Evolutionary conservation across 352 stramenopile species (phyloP).

Genomic region (Globisporangium iwayamae): DNA sequence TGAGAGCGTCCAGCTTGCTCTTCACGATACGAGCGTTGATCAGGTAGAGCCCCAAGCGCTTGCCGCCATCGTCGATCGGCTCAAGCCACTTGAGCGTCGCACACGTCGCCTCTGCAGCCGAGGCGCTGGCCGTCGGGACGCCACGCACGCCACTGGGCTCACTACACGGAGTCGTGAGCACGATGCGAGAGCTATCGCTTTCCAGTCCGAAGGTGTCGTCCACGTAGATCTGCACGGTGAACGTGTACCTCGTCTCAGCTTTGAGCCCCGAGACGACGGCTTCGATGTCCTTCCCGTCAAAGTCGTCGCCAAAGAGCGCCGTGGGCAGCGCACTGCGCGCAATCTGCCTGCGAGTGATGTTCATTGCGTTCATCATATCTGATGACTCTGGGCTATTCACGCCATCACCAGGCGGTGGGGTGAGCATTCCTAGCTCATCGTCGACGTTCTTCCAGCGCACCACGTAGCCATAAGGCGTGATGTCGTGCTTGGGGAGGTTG

Average conservation of each 20-base stretch:
- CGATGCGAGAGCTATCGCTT: conserved; percentile 47
- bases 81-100: conserved; percentile 55
- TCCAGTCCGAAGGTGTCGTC: conserved; percentile 44
- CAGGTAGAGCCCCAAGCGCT: conserved; percentile 39
- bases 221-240: conserved; percentile 66
- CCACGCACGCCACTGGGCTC: conserved; percentile 38
- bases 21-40: conserved; percentile 23
- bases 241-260: conserved; percentile 63
- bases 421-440: neutral
- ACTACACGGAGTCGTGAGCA: conserved; percentile 37
- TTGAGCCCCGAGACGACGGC: conserved; percentile 41
- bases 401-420: neutral
- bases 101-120: conserved; percentile 25
- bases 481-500: conserved; percentile 53
- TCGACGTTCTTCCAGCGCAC: conserved; percentile 43
- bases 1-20: conserved; percentile 6
- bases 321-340: conserved; percentile 60
- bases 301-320: conserved; percentile 67
- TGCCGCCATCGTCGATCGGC: conserved; percentile 50
- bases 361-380: conserved; percentile 22
- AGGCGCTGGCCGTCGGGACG: conserved; percentile 24
- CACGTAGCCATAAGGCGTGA: conserved; percentile 67
- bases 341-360: conserved; percentile 50
- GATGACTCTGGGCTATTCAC: neutral
- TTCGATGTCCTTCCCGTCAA: conserved; percentile 77